These are phyloP conservation scores for Tetrahymena thermophila DNA, from an alignment of 73 alveolate species.

Conservation along the genomic window DNA sequence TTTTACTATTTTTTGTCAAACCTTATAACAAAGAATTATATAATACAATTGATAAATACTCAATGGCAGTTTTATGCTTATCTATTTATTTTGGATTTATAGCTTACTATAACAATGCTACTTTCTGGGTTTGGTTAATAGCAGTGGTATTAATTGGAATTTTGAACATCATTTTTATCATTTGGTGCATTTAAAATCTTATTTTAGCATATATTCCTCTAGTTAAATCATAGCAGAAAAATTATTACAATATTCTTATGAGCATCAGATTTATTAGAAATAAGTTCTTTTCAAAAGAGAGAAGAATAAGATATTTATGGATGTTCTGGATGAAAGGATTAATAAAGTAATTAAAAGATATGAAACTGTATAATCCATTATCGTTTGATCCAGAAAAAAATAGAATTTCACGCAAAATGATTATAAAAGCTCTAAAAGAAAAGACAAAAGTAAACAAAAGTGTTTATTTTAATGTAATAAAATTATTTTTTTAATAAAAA, in stretches of 20 bases:
- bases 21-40: neutral
- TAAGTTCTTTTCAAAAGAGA: neutral
- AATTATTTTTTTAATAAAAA: neutral
- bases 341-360: neutral
- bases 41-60: neutral
- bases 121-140: neutral
- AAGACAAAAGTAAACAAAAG: neutral
- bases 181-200: neutral
- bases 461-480: neutral
- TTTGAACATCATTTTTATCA: neutral
- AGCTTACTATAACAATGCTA: neutral
- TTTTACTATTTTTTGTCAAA: neutral
- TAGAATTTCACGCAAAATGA: neutral
- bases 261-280: neutral
- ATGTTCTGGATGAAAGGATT: neutral
- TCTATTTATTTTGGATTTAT: neutral
- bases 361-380: neutral
- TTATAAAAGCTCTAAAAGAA: neutral
- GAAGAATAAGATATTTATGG: neutral
- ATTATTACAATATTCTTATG: neutral
- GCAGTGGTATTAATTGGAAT: neutral
- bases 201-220: neutral
- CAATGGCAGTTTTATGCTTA: neutral
- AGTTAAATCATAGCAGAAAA: neutral
- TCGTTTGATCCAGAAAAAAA: neutral